Base-by-base conservation (phyloP, 139 green algal genomes). In the Pleodorina starrii region DNA sequence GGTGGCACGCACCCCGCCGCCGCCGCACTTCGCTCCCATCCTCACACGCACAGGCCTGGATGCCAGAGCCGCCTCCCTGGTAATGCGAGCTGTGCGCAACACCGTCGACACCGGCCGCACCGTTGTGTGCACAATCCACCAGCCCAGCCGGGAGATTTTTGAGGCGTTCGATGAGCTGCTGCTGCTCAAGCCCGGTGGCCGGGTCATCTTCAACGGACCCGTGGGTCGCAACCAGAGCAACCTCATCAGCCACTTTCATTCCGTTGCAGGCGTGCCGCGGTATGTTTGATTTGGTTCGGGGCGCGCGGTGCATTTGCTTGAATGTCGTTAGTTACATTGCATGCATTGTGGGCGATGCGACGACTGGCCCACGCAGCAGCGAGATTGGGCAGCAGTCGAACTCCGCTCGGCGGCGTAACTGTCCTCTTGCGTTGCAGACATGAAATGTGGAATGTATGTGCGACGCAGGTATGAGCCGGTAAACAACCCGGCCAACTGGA, bases 51-150 rank as follows among this genome's bases (percentile, higher is more conserved):
- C 88, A 86, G 97, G 97, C 14, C 92, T 99, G 84, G 96, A 98
- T 79, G 93, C 94, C 0, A 86, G 95, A 25, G 94, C 97, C 3
- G 81, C 81, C 27, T 96, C 94, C 19, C 94, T 97, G 38, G 97
- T 99, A 0, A 97, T 99, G 90, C 86, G 91, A 11, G 93, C 94
- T 0, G 92, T 99, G 50, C 89, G 94, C 43, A 98, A 98, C 76
- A 95, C 97, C 29, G 95, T 91, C 25, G 78, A 91, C 54, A 95
- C 91, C 5, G 95, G 96, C 17, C 92, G 96, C 54, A 98, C 97
- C 7, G 94, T 99, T 19, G 95, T 98, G 43, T 95, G 95, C 63
- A 99, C 97, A 69, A 97, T 98, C 71, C 96, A 98, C 90, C 96
- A 99, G 90, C 97, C 97, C 44, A 92, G 57, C 73, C 93, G 96